Conservation (phyloP, 345 rosid species). For the Isatis tinctoria region DNA sequence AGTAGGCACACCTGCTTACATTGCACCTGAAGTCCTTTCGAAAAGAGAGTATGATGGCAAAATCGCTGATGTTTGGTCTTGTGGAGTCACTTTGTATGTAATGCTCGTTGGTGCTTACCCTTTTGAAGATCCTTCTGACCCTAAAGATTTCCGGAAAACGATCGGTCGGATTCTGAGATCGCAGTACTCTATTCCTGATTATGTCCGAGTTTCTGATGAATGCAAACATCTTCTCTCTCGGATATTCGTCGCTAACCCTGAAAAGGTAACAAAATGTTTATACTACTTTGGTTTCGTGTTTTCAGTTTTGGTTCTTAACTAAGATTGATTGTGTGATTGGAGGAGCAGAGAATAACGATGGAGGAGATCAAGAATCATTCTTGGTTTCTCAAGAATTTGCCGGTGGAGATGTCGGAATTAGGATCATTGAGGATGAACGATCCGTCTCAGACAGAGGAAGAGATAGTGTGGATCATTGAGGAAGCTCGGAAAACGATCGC, state of each 20-base stretch:
- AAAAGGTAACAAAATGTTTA: conserved; percentile 33
- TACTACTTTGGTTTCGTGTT: neutral
- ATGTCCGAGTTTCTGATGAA: conserved; percentile 53
- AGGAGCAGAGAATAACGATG: conserved; percentile 27
- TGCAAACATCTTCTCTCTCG: conserved; percentile 57
- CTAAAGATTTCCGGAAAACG: conserved; percentile 50
- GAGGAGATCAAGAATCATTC: conserved; percentile 46
- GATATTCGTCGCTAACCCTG: conserved; percentile 56
- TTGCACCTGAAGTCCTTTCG: conserved; percentile 64
- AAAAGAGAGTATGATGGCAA: conserved; percentile 63
- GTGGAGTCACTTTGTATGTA: conserved; percentile 58
- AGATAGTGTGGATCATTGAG: conserved; percentile 46
- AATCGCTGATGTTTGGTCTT: conserved; percentile 66
- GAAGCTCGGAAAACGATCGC: conserved; percentile 51
- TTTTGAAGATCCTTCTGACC: conserved; percentile 55
- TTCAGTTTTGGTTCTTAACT: neutral
- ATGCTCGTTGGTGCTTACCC: conserved; percentile 68
- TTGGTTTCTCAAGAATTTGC: conserved; percentile 73
- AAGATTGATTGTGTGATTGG: neutral
- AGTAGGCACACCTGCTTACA: conserved; percentile 72
- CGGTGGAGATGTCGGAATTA: conserved; percentile 51
- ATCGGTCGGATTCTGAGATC: conserved; percentile 42
- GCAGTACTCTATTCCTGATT: conserved; percentile 59
- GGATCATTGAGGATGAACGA: conserved; percentile 50
- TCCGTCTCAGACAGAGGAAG: conserved; percentile 61